Evolutionary conservation across 306 rosid genomes (phyloP).

Genomic region (Sicyos edulis): DNA sequence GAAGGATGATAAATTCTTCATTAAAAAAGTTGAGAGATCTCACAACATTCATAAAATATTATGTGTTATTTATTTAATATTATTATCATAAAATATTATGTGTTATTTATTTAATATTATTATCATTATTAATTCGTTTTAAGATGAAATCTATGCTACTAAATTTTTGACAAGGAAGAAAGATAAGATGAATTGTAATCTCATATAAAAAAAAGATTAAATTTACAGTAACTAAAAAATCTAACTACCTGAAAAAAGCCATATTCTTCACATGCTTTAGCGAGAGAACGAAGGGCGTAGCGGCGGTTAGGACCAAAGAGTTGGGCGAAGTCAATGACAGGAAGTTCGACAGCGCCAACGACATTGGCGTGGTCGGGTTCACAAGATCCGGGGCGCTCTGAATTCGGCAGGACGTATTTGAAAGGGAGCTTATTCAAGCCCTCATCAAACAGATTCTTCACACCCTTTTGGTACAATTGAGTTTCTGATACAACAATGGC

Average conservation of each 20-base stretch:
- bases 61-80: too few species aligned
- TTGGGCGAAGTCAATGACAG: constrained; percentile 62
- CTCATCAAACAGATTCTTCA: constrained; percentile 52
- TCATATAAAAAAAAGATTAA: background rate
- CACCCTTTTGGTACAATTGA: constrained; percentile 50
- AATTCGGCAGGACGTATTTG: constrained; percentile 54
- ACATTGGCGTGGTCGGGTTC: background rate
- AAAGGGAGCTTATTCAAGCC: constrained; percentile 51
- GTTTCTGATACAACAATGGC: constrained; percentile 19
- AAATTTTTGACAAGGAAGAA: too few species aligned
- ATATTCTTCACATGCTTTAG: constrained; percentile 49
- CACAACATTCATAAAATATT: too few species aligned
- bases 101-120: too few species aligned
- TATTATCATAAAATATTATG: too few species aligned
- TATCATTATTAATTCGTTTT: too few species aligned
- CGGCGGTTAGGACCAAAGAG: constrained; percentile 49
- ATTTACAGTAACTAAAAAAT: background rate
- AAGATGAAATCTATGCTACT: too few species aligned
- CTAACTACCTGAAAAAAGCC: constrained; percentile 89
- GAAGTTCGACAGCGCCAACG: constrained; percentile 28
- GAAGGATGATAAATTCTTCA: too few species aligned
- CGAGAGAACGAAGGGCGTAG: constrained; percentile 47
- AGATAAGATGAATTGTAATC: too few species aligned
- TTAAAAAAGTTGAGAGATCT: too few species aligned
- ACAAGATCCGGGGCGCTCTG: constrained; percentile 41